Conservation (phyloP, 352 stramenopile genomes). For the Salisapilia sapeloensis region DNA sequence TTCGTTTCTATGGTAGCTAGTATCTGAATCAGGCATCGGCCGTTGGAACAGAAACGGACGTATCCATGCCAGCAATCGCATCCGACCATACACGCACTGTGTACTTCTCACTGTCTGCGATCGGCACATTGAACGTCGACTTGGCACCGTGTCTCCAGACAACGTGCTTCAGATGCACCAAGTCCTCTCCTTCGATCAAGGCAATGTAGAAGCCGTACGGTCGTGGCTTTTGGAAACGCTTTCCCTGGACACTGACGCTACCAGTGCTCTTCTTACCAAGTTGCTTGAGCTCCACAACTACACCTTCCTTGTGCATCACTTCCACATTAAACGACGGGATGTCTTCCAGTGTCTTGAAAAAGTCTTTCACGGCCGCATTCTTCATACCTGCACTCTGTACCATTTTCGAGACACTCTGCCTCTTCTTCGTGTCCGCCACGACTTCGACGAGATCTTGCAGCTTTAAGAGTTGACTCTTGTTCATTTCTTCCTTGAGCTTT, state of each 20-base stretch:
- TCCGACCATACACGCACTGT: conserved; percentile 29
- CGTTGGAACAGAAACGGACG: conserved; percentile 1
- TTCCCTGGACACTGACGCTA: conserved; percentile 14
- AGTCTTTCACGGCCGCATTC: conserved; percentile 11
- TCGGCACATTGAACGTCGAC: conserved; percentile 12
- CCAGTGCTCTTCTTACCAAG: conserved; percentile 10
- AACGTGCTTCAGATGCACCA: conserved; percentile 50
- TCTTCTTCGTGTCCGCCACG: conserved; percentile 14
- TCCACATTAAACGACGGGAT: conserved; percentile 21
- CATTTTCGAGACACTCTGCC: conserved; percentile 13
- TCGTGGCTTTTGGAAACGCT: conserved; percentile 38
- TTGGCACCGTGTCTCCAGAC: conserved; percentile 19
- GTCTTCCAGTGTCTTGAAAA: conserved; percentile 18
- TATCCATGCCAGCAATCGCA: conserved; percentile 28
- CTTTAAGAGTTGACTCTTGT: conserved; percentile 11
- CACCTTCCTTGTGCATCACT: conserved; percentile 3
- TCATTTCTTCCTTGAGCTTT: conserved; percentile 8
- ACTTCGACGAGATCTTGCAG: conserved; percentile 13
- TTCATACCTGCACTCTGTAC: conserved; percentile 5
- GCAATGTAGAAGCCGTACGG: conserved; percentile 63
- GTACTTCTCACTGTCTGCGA: conserved; percentile 3
- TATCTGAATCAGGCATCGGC: no score
- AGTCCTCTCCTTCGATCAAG: conserved; percentile 11
- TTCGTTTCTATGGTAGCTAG: no score
- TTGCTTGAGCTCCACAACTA: conserved; percentile 19